These are phyloP conservation scores for Alternaria sp. DNA, from an alignment of 2,329 filamentous ascomycete genomes.

Conservation along the genomic window DNA sequence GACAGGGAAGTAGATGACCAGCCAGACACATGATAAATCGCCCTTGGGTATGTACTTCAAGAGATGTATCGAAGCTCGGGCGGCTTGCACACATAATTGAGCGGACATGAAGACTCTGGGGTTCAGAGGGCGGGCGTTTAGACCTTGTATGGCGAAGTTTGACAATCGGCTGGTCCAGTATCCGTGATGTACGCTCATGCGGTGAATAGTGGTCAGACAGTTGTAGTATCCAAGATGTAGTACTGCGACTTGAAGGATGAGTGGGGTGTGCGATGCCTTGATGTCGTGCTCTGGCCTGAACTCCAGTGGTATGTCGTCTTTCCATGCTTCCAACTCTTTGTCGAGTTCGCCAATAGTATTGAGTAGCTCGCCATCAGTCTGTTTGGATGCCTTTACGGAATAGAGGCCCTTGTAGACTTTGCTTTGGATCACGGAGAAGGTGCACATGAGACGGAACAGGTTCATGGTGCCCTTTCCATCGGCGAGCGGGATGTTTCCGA, in stretches of 20 bases:
- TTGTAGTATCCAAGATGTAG: slow-evolving; percentile 98
- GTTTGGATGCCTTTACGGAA: slow-evolving; percentile 87
- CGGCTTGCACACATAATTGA: slow-evolving; percentile 88
- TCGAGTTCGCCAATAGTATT: slow-evolving; percentile 97
- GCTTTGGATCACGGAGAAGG: slow-evolving; percentile 89
- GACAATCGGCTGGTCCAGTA: slow-evolving; percentile 97
- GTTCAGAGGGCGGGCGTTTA: slow-evolving; percentile 89
- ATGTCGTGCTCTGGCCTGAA: slow-evolving; percentile 98
- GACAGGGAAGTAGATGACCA: slow-evolving; percentile 95
- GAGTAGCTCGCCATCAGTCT: slow-evolving; percentile 89
- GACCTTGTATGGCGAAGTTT: slow-evolving; percentile 91
- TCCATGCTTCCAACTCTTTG: slow-evolving; percentile 84
- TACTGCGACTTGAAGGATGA: slow-evolving; percentile 94
- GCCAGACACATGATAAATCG: slow-evolving; percentile 94
- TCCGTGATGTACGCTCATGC: slow-evolving; percentile 97
- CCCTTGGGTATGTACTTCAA: slow-evolving; percentile 96
- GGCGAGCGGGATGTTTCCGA: slow-evolving; percentile 89
- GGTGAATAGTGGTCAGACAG: slow-evolving; percentile 94
- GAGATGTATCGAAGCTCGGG: slow-evolving; percentile 88
- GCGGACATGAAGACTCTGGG: slow-evolving; percentile 94
- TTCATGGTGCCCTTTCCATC: slow-evolving; percentile 94
- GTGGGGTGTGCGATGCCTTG: slow-evolving; percentile 85
- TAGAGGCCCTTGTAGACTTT: slow-evolving; percentile 94
- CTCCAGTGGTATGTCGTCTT: slow-evolving; percentile 91
- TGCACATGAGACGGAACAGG: slow-evolving; percentile 89